A percentile compares a stretch with the other conserved stretches of the same genome.
phyloP scores from a whole-genome alignment of 108 stramenopile species.

The Cyclostephanos tholiformis region DNA sequence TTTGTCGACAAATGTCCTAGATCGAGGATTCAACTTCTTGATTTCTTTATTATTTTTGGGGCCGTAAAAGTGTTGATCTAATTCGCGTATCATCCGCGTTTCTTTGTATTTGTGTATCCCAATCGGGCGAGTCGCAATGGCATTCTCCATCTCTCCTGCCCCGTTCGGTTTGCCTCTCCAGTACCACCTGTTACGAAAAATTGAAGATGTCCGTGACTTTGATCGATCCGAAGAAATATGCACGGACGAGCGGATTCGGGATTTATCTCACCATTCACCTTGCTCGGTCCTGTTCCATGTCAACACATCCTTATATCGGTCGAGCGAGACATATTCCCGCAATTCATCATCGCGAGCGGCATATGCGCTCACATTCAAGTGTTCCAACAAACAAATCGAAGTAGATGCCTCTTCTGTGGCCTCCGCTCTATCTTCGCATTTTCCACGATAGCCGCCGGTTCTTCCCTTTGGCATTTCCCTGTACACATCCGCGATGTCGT shows the following conservation, averaged over 20 bases:
- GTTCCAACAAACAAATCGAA: constrained; percentile 27
- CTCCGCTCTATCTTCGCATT: constrained; percentile 50
- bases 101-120: constrained; percentile 54
- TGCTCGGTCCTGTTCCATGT: constrained; percentile 50
- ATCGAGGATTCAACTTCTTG: constrained; percentile 15
- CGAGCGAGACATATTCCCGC: constrained; percentile 37
- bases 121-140: constrained; percentile 43
- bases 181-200: constrained; percentile 30
- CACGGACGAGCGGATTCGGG: neutral
- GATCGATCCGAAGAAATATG: neutral
- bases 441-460: constrained; percentile 32
- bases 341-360: constrained; percentile 40
- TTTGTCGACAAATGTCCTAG: constrained; percentile 41
- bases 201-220: neutral
- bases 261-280: constrained; percentile 41
- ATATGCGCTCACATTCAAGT: constrained; percentile 44
- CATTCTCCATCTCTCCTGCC: constrained; percentile 47
- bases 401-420: constrained; percentile 51
- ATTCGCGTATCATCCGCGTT: constrained; percentile 16
- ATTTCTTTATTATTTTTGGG: constrained; percentile 7
- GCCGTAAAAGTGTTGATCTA: constrained; percentile 40
- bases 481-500: constrained; percentile 48
- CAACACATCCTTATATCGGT: constrained; percentile 19
- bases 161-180: constrained; percentile 49
- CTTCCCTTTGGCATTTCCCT: constrained; percentile 50